Base-by-base conservation (phyloP, 2,329 filamentous ascomycete species). In the Fusarium sp. region DNA sequence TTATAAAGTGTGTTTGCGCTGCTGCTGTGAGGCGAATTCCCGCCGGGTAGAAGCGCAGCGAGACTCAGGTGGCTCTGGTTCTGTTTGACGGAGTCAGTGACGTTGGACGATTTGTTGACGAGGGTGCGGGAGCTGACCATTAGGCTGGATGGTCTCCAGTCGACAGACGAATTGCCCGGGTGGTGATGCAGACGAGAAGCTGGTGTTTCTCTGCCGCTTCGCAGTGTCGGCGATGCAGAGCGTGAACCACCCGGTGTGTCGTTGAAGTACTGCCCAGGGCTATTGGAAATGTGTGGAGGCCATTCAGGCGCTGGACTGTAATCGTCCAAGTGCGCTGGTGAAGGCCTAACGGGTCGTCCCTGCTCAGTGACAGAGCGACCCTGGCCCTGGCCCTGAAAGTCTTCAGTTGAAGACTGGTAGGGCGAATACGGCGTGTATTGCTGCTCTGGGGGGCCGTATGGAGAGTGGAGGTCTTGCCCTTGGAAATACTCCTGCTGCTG, bases 21-120 rank as follows among this genome's bases (percentile, higher is more conserved):
- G 37, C 77, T 74, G 25, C 73, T 66, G 25, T 60, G 74, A 9
- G 58, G 37, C 9, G 66, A 46, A 11, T 25, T 14, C 9, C 74
- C 73, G 45, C 76, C 74, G 23, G 80, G 82, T 8, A 85, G 77
- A 12, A 85, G 78, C 21, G 79, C 82, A 5, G 82, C 79, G 39
- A 85, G 78, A 64, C 82, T 85, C 54, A 82, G 78, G 52, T 83
- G 78, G 77, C 83, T 85, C 72, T 83, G 82, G 65, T 83, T 80
- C 83, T 84, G 73, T 63, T 71, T 60, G 63, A 61, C 55, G 66
- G 58, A 61, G 75, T 77, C 67, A 77, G 75, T 69, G 62, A 70
- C 56, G 35, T 60, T 62, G 64, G 65, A 59, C 37, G 54, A 66
- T 48, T 64, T 65, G 66, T 57, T 49, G 56, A 65, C 72, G 55